Conservation (phyloP, 1,139 yeast species). For the Diutina mesorugosa region DNA sequence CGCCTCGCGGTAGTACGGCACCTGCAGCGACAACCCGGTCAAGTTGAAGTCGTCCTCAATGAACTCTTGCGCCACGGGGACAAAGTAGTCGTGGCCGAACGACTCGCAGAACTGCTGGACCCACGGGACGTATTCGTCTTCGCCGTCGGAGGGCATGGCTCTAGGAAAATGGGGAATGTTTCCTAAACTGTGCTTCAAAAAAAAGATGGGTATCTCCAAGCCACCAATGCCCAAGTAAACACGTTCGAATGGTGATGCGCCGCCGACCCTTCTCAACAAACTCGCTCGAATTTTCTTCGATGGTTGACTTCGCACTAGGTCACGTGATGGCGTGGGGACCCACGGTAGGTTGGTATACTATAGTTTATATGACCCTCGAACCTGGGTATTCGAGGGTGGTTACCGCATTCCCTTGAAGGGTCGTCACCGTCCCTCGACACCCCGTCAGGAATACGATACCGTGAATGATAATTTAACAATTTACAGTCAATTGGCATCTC, state of each 20-base stretch:
- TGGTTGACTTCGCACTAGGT: neutral
- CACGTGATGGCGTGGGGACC: neutral
- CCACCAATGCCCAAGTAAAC: neutral
- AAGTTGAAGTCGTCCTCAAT: slow-evolving; percentile 94
- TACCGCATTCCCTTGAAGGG: too few relatives aligned
- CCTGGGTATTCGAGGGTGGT: too few relatives aligned
- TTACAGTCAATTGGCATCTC: too few relatives aligned
- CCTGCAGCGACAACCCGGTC: slow-evolving; percentile 76
- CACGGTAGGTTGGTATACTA: too few relatives aligned
- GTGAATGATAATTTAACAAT: too few relatives aligned
- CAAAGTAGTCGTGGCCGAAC: slow-evolving; percentile 88
- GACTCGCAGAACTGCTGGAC: slow-evolving; percentile 76
- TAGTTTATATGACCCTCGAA: too few relatives aligned
- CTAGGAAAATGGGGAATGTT: neutral
- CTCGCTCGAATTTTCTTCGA: neutral
- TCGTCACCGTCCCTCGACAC: too few relatives aligned
- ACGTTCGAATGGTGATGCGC: neutral
- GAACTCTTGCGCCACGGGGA: slow-evolving; percentile 84
- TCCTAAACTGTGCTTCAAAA: neutral
- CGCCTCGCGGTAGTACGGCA: slow-evolving; percentile 88
- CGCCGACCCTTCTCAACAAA: neutral
- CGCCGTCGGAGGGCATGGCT: slow-evolving; percentile 28
- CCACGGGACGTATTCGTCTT: slow-evolving; percentile 75
- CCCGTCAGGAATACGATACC: too few relatives aligned
- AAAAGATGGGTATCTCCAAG: neutral